These are phyloP conservation scores for Arabidopsis arenosa DNA, from an alignment of 345 rosid species.

Conservation along the genomic window DNA sequence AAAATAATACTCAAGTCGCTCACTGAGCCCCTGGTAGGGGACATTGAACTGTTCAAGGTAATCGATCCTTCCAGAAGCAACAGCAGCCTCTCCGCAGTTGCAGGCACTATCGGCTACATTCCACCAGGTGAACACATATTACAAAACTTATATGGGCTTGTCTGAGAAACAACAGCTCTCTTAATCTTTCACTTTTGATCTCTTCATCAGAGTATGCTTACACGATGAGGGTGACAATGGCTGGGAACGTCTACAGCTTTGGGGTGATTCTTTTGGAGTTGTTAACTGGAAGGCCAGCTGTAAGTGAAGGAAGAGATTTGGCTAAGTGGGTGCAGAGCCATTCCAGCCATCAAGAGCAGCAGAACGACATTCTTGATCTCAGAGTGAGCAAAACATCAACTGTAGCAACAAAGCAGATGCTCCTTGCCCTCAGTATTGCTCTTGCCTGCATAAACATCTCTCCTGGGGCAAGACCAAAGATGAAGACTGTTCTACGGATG, in stretches of 20 bases:
- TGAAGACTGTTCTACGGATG: conserved; percentile 79
- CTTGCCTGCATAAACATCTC: conserved; percentile 68
- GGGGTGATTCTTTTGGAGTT: conserved; percentile 83
- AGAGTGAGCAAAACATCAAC: conserved; percentile 66
- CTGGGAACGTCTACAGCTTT: conserved; percentile 81
- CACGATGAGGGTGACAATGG: conserved; percentile 86
- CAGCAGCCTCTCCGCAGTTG: conserved; percentile 82
- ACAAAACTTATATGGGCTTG: background rate
- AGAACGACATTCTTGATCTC: conserved; percentile 70
- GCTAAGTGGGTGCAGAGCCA: conserved; percentile 77
- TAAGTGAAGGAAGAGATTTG: conserved; percentile 71
- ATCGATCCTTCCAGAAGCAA: conserved; percentile 83
- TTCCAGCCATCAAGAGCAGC: conserved; percentile 51
- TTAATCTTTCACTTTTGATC: conserved; percentile 19
- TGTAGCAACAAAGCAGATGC: conserved; percentile 70
- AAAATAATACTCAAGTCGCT: conserved; percentile 78
- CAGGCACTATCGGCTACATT: conserved; percentile 86
- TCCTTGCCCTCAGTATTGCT: conserved; percentile 72
- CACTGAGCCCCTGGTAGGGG: conserved; percentile 81
- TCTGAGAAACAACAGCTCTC: conserved; percentile 17
- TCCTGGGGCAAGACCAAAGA: conserved; percentile 79
- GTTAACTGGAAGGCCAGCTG: conserved; percentile 80
- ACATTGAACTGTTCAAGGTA: conserved; percentile 84
- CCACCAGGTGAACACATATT: conserved; percentile 69
- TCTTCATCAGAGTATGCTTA: conserved; percentile 82